These are phyloP conservation scores for Phytophthora vignae DNA, from an alignment of 352 stramenopile species.

Conservation along the genomic window DNA sequence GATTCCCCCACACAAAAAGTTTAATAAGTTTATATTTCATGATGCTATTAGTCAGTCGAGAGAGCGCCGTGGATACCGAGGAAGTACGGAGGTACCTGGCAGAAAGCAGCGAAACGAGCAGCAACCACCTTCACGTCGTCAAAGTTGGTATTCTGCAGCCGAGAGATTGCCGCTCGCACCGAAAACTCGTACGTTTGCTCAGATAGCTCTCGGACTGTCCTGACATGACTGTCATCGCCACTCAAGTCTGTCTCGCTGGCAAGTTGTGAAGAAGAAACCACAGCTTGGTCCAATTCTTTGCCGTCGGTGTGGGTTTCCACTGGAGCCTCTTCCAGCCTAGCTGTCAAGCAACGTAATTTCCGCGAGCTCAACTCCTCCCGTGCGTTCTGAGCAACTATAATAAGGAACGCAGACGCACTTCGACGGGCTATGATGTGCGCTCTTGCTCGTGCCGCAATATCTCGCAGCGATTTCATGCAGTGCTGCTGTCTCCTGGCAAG, in stretches of 20 bases:
- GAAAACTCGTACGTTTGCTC: slow-evolving; percentile 28
- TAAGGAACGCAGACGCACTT: slow-evolving; percentile 29
- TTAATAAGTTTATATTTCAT: too few species aligned
- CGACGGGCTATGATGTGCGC: slow-evolving; percentile 36
- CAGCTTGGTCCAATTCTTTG: neutral
- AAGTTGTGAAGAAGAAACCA: neutral
- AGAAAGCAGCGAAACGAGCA: slow-evolving; percentile 37
- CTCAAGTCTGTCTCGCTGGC: neutral
- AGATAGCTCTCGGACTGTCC: slow-evolving; percentile 18
- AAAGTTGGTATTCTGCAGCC: slow-evolving; percentile 34
- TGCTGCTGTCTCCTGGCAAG: slow-evolving; percentile 58
- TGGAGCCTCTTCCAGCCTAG: slow-evolving; percentile 4
- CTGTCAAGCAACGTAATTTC: slow-evolving; percentile 20
- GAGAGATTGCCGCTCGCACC: slow-evolving; percentile 30
- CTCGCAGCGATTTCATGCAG: slow-evolving; percentile 53
- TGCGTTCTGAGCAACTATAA: slow-evolving; percentile 35
- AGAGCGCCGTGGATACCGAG: neutral
- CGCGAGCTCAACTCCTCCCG: slow-evolving; percentile 17
- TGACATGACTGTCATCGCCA: slow-evolving; percentile 2
- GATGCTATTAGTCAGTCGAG: neutral
- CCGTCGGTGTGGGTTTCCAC: neutral
- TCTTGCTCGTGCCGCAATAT: slow-evolving; percentile 51
- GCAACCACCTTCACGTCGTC: slow-evolving; percentile 46
- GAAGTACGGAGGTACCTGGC: slow-evolving; percentile 36
- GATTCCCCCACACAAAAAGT: too few species aligned